Evolutionary conservation across 1,284 basidiomycete species (phyloP).

Genomic region (Tylopilus orsonianus): DNA sequence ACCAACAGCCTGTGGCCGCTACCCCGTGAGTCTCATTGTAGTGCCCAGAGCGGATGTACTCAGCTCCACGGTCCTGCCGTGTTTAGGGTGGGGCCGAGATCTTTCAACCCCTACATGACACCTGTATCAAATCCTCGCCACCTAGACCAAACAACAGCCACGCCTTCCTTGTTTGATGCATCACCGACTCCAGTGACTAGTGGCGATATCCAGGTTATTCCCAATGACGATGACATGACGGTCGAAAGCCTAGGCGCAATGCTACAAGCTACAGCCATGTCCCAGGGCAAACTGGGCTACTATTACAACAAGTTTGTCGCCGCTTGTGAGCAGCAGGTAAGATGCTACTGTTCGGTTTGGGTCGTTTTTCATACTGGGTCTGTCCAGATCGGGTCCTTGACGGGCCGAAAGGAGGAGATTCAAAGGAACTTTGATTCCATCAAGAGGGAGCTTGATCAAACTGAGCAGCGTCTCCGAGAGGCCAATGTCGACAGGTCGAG

Average conservation of each 20-base stretch:
- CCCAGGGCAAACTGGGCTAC: constrained; percentile 16
- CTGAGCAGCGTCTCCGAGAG: constrained; percentile 20
- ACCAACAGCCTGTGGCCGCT: neutral
- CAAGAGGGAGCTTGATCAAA: constrained; percentile 23
- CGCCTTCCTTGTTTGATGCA: neutral
- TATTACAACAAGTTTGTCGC: constrained; percentile 15
- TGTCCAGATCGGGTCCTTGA: constrained; percentile 18
- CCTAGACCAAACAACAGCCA: neutral
- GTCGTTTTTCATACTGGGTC: constrained; percentile 1
- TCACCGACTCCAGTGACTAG: constrained; percentile 13
- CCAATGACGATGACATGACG: neutral
- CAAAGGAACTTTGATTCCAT: constrained; percentile 21
- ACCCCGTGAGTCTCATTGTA: constrained; percentile 22
- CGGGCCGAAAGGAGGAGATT: constrained; percentile 19
- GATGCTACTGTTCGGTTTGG: neutral
- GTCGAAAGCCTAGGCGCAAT: constrained; percentile 11
- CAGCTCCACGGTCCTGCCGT: neutral
- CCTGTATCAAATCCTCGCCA: constrained; percentile 26
- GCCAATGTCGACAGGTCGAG: constrained; percentile 18
- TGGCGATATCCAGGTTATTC: neutral
- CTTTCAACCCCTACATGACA: constrained; percentile 29
- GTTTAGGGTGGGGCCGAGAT: constrained; percentile 15
- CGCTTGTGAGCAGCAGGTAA: constrained; percentile 14
- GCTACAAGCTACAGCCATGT: constrained; percentile 20
- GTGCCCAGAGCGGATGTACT: neutral